phyloP scores from a whole-genome alignment of 2,329 filamentous ascomycete genomes.

The Ophiostoma ulmi region DNA sequence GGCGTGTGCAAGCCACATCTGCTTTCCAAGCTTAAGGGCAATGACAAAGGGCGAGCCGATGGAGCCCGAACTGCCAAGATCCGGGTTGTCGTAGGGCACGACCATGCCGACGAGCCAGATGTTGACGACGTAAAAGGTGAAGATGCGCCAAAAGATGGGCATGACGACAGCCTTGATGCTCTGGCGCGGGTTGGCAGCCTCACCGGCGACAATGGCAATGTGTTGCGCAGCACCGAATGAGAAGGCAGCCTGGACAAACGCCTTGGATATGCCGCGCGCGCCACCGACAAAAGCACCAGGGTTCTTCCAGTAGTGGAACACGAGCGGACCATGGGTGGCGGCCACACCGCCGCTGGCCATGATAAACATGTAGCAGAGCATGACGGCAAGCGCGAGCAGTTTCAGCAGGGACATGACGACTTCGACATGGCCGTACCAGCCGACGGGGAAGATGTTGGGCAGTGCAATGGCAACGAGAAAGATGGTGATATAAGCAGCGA shows the following conservation, averaged over 20 bases:
- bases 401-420: conserved; percentile 5
- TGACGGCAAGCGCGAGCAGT: conserved; percentile 3
- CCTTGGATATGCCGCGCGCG: conserved; percentile 5
- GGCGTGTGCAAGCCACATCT: not conserved
- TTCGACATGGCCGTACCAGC: conserved; percentile 4
- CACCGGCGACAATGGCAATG: conserved; percentile 6
- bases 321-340: not conserved
- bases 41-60: not conserved
- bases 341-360: not conserved
- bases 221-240: not conserved
- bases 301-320: not conserved
- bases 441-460: not conserved
- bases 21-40: not conserved
- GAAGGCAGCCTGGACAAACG: conserved; percentile 1
- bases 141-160: conserved; percentile 6
- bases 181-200: conserved; percentile 2
- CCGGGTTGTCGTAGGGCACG: not conserved
- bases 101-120: conserved; percentile 10
- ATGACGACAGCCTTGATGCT: conserved; percentile 7
- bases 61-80: not conserved
- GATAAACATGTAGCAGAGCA: conserved; percentile 4
- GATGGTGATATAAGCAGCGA: conserved; percentile 4
- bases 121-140: conserved; percentile 9
- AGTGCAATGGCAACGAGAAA: conserved; percentile 4
- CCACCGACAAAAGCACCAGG: not conserved